Percentiles rank a stretch among this genome's conserved stretches.
Evolutionary conservation across 2,329 filamentous ascomycete species (phyloP).

Genomic region (Talaromyces sp.): DNA sequence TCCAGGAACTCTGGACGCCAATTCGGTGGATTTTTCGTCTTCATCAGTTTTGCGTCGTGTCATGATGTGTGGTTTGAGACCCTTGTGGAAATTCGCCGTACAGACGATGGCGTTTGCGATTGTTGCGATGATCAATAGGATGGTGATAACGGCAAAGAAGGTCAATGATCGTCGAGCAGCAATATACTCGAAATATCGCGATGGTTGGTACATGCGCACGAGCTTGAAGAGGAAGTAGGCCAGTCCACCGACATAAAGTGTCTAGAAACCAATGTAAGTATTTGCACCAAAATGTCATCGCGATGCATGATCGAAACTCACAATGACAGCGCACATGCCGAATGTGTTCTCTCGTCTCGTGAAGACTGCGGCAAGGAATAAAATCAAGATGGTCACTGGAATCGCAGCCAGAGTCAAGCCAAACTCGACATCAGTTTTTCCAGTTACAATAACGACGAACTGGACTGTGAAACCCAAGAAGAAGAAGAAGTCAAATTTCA

Average conservation of each 20-base stretch:
- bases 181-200: conserved; percentile 59
- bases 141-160: conserved; percentile 89
- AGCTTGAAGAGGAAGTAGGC: conserved; percentile 99
- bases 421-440: conserved; percentile 68
- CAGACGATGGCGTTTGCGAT: conserved; percentile 84
- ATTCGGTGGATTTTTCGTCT: conserved; percentile 46
- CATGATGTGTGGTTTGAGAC: conserved; percentile 81
- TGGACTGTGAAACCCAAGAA: conserved; percentile 98
- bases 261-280: conserved; percentile 30
- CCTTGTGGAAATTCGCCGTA: conserved; percentile 84
- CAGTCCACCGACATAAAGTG: conserved; percentile 82
- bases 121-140: conserved; percentile 81
- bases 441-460: conserved; percentile 86
- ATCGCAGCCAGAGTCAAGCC: conserved; percentile 84
- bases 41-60: conserved; percentile 53
- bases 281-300: neutral
- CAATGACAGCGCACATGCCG: conserved; percentile 74
- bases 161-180: conserved; percentile 83
- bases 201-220: conserved; percentile 81
- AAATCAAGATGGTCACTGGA: conserved; percentile 83
- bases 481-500: conserved; percentile 99
- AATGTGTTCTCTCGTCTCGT: conserved; percentile 75
- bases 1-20: conserved; percentile 34
- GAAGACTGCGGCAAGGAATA: conserved; percentile 79
- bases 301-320: conserved; percentile 33